phyloP scores from a whole-genome alignment of 495 filamentous ascomycete genomes.

The Talaromyces ruber region DNA sequence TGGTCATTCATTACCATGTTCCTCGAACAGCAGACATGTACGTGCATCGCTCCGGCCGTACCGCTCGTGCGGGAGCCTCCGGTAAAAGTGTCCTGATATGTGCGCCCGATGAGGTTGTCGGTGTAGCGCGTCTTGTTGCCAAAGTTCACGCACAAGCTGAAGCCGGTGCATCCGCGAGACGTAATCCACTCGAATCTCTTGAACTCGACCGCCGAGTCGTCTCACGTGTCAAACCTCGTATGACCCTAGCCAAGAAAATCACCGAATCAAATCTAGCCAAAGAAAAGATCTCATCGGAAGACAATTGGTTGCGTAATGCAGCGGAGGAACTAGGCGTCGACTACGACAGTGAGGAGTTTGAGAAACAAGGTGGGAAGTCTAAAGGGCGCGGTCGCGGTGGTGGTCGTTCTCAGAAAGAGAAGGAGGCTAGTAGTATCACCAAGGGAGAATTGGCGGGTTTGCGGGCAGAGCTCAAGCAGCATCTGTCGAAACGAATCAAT shows the following conservation, averaged over 20 bases:
- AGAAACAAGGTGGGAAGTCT: slow-evolving; percentile 44
- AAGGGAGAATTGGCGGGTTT: slow-evolving; percentile 58
- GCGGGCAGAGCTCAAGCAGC: slow-evolving; percentile 31
- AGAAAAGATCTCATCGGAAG: slow-evolving; percentile 72
- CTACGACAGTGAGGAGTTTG: slow-evolving; percentile 81
- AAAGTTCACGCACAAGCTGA: slow-evolving; percentile 64
- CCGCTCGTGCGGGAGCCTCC: slow-evolving; percentile 68
- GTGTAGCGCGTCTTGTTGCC: slow-evolving; percentile 71
- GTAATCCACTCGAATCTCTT: slow-evolving; percentile 62
- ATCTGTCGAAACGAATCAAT: slow-evolving; percentile 74
- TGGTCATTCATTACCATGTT: slow-evolving; percentile 91
- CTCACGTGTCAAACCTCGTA: slow-evolving; percentile 61
- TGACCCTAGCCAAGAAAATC: slow-evolving; percentile 71
- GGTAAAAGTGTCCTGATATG: slow-evolving; percentile 84
- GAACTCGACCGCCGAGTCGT: slow-evolving; percentile 78
- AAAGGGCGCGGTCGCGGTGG: slow-evolving; percentile 58
- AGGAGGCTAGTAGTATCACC: slow-evolving; percentile 55
- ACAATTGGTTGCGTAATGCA: slow-evolving; percentile 73
- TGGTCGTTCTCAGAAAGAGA: slow-evolving; percentile 66
- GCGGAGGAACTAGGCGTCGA: slow-evolving; percentile 94
- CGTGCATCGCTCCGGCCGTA: slow-evolving; percentile 91
- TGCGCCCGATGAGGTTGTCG: slow-evolving; percentile 80
- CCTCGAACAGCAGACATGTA: slow-evolving; percentile 88
- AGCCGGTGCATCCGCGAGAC: slow-evolving; percentile 37
- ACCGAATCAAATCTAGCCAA: slow-evolving; percentile 78